Conservation (phyloP, 169 alveolate species). For the Eimeria falciformis region DNA sequence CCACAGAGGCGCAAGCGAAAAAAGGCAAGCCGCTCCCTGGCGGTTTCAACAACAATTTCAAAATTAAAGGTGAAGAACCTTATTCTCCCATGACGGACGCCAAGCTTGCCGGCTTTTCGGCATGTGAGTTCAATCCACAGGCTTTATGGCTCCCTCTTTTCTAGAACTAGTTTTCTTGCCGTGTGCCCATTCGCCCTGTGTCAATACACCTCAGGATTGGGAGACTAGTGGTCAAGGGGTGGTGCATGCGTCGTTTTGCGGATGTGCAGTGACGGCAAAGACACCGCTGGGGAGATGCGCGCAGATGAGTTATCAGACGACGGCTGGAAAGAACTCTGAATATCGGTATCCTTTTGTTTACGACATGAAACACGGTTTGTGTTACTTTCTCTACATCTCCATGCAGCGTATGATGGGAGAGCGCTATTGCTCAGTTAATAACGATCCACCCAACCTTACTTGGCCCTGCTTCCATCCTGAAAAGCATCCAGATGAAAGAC, state of each 20-base stretch:
- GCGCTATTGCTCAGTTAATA: slow-evolving; percentile 42
- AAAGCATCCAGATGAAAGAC: background rate
- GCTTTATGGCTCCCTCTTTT: too few relatives aligned
- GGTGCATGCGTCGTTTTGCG: too few relatives aligned
- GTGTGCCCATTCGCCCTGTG: too few relatives aligned
- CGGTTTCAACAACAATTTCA: slow-evolving; percentile 45
- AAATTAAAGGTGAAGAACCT: background rate
- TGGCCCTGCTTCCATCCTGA: slow-evolving; percentile 64
- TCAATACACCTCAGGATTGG: too few relatives aligned
- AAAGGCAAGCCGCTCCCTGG: slow-evolving; percentile 68
- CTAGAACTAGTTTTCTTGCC: too few relatives aligned
- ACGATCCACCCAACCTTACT: slow-evolving; percentile 1
- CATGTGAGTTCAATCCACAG: slow-evolving; percentile 1
- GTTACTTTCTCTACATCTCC: slow-evolving; percentile 38
- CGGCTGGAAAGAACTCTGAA: background rate
- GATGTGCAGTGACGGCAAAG: slow-evolving; percentile 39
- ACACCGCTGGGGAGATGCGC: slow-evolving; percentile 66
- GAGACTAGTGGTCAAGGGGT: too few relatives aligned
- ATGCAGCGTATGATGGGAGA: slow-evolving; percentile 56
- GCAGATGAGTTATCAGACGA: slow-evolving; percentile 50
- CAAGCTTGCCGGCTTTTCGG: background rate
- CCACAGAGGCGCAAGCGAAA: background rate
- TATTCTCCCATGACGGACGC: slow-evolving; percentile 21
- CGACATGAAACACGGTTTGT: background rate
- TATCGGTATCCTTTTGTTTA: slow-evolving; percentile 66